These are phyloP conservation scores for Eucalyptus lansdowneana DNA, from an alignment of 345 rosid species.

Conservation along the genomic window DNA sequence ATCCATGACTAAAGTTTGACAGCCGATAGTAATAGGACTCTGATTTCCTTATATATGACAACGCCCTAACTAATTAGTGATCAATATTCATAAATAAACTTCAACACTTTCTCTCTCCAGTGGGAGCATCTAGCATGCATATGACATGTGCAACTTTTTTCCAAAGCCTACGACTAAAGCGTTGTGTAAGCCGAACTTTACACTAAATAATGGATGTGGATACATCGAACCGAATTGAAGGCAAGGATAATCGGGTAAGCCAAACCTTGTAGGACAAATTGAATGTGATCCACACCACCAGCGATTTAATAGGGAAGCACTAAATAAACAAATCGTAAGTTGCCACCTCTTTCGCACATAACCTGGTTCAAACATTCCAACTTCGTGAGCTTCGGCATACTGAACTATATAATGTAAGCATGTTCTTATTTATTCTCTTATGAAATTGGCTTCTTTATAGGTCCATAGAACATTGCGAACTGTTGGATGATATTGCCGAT, in stretches of 20 bases:
- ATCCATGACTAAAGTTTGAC: background rate
- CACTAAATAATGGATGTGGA: background rate
- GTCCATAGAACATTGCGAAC: too few species aligned
- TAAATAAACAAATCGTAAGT: background rate
- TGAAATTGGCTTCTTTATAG: too few species aligned
- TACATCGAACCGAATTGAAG: background rate
- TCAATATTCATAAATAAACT: too few species aligned
- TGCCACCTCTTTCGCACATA: background rate
- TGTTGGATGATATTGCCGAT: background rate
- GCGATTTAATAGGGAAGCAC: background rate
- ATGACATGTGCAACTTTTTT: too few species aligned
- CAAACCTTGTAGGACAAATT: background rate
- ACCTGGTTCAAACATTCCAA: background rate
- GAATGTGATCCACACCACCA: background rate
- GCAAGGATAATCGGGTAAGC: background rate
- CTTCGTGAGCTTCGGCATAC: background rate
- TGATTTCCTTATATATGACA: accelerated
- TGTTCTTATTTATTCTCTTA: too few species aligned
- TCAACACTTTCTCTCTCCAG: too few species aligned
- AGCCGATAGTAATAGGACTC: background rate
- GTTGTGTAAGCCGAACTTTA: background rate
- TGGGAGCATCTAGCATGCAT: accelerated
- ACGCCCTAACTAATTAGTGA: background rate
- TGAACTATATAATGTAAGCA: background rate
- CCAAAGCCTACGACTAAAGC: too few species aligned